These are phyloP conservation scores for Simplicillium sp. DNA, from an alignment of 2,329 filamentous ascomycete genomes.

Conservation along the genomic window DNA sequence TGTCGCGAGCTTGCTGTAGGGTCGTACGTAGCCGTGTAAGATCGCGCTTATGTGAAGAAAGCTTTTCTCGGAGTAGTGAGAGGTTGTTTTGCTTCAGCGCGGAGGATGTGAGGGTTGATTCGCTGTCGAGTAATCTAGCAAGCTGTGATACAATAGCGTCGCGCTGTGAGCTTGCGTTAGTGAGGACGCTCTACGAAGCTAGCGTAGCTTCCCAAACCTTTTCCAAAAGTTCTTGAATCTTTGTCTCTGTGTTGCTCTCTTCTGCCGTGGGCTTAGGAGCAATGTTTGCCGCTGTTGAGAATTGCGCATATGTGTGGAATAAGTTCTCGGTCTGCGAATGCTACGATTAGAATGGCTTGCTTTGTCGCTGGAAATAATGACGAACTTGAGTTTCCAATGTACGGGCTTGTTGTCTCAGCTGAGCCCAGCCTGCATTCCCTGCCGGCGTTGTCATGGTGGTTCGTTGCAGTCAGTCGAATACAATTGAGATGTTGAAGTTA, in stretches of 20 bases:
- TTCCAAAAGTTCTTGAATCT: constrained; percentile 75
- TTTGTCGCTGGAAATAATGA: neutral
- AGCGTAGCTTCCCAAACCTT: constrained; percentile 43
- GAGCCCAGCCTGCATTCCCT: constrained; percentile 70
- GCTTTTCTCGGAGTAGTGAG: constrained; percentile 79
- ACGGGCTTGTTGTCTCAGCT: constrained; percentile 86
- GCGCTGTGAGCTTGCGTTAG: constrained; percentile 43
- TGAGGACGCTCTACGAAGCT: neutral
- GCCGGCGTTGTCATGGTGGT: constrained; percentile 17
- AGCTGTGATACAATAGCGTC: constrained; percentile 76
- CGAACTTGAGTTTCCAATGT: constrained; percentile 80
- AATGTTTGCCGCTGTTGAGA: constrained; percentile 69
- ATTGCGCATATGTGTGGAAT: constrained; percentile 85
- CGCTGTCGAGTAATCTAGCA: constrained; percentile 82
- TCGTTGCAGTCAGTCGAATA: neutral
- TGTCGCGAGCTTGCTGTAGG: constrained; percentile 70
- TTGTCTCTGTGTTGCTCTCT: constrained; percentile 68
- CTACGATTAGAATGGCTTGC: neutral
- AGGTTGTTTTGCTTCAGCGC: constrained; percentile 97
- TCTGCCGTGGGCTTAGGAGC: constrained; percentile 78
- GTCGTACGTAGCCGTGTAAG: constrained; percentile 63
- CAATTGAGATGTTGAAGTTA: neutral
- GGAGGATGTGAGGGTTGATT: constrained; percentile 76
- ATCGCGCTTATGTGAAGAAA: constrained; percentile 78
- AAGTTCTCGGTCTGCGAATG: constrained; percentile 64